Evolutionary conservation across 2,329 filamentous ascomycete genomes (phyloP).

Genomic region (Neonectria coccinea): DNA sequence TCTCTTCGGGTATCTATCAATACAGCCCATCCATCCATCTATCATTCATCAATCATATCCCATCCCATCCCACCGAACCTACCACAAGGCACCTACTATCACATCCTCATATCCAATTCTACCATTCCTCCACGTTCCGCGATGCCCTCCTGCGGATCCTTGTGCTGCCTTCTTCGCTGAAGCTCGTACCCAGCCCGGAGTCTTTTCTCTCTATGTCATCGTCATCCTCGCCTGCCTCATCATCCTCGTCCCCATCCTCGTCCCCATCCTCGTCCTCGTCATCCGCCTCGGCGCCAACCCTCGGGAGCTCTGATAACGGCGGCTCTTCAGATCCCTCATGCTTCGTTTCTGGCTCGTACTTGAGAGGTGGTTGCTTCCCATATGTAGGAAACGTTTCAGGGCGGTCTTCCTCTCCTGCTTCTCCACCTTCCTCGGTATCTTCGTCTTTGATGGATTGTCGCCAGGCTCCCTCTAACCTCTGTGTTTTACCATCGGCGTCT

Average conservation of each 20-base stretch:
- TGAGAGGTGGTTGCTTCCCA: conserved; percentile 55
- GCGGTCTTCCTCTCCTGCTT: conserved; percentile 52
- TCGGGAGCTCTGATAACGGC: conserved; percentile 50
- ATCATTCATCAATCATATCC: conserved; percentile 12
- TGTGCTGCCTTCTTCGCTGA: conserved; percentile 53
- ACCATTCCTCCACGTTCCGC: conserved; percentile 35
- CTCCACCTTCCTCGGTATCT: conserved; percentile 44
- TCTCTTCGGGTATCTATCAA: conserved; percentile 26
- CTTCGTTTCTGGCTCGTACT: conserved; percentile 55
- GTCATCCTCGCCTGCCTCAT: conserved; percentile 50
- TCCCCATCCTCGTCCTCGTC: conserved; percentile 60
- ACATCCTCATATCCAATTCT: not conserved
- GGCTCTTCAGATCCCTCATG: conserved; percentile 48
- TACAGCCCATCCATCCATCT: not conserved
- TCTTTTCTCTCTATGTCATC: conserved; percentile 51
- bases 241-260: conserved; percentile 55
- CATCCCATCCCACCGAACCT: not conserved
- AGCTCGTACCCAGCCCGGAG: conserved; percentile 68
- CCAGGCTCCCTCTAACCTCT: conserved; percentile 26
- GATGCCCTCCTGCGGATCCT: conserved; percentile 50
- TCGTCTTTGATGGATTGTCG: conserved; percentile 35
- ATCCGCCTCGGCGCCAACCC: conserved; percentile 57
- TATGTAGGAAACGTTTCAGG: conserved; percentile 59
- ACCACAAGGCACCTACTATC: too few species aligned
- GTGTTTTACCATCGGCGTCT: conserved; percentile 21